Evolutionary conservation across 75 land plant species (phyloP).

Genomic region (Chamaecyparis obtusa): DNA sequence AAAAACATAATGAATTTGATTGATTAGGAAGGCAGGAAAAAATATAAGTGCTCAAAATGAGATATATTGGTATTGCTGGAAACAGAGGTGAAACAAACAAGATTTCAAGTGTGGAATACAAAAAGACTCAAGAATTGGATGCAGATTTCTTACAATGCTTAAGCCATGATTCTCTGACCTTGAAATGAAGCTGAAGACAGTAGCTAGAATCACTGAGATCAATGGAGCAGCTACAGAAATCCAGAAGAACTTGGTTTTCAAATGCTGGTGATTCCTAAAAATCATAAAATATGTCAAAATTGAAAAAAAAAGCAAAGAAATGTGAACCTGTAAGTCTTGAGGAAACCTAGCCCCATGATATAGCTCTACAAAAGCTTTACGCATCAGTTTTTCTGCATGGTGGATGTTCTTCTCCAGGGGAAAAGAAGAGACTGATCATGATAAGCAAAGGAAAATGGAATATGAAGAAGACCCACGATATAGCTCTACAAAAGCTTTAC

Average conservation of each 20-base stretch:
- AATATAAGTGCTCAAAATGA: not conserved
- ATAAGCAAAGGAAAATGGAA: too few species aligned
- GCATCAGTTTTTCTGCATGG: too few species aligned
- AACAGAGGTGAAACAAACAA: not conserved
- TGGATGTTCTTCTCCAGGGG: too few species aligned
- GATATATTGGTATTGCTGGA: not conserved
- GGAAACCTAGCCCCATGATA: too few species aligned
- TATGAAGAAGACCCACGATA: too few species aligned
- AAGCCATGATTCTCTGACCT: constrained; percentile 71
- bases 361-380: too few species aligned
- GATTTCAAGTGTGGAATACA: not conserved
- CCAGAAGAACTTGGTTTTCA: constrained; percentile 61
- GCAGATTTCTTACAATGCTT: constrained; percentile 40
- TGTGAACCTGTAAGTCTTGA: too few species aligned
- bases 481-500: too few species aligned
- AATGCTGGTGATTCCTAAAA: too few species aligned
- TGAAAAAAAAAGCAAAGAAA: too few species aligned
- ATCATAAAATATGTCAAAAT: too few species aligned
- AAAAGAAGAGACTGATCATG: too few species aligned
- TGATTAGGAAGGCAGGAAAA: not conserved
- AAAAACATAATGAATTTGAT: not conserved
- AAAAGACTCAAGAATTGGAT: not conserved
- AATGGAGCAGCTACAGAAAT: constrained; percentile 76
- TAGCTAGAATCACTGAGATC: constrained; percentile 52
- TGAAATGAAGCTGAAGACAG: constrained; percentile 45